Conservation (phyloP, 2,329 filamentous ascomycete genomes). For the Penicillium sp. region DNA sequence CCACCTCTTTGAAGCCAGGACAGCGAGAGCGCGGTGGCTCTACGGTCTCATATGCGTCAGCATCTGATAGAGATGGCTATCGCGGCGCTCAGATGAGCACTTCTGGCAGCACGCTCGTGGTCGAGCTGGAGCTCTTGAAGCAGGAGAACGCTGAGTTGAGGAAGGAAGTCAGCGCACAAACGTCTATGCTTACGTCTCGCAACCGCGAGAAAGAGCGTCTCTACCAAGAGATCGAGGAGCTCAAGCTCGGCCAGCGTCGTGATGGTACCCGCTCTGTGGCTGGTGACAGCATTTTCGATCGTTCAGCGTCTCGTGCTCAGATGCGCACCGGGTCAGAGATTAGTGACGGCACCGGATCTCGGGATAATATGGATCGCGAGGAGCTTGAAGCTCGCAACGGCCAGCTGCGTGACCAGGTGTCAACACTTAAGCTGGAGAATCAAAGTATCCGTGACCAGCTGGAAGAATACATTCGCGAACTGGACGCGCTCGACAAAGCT, state of each 20-base stretch:
- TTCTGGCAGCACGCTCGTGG: slow-evolving; percentile 69
- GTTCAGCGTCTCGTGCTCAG: slow-evolving; percentile 85
- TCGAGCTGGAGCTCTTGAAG: slow-evolving; percentile 81
- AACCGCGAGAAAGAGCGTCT: slow-evolving; percentile 93
- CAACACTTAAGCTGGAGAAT: slow-evolving; percentile 82
- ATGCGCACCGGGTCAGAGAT: slow-evolving; percentile 72
- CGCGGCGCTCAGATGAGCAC: slow-evolving; percentile 54
- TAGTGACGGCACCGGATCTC: slow-evolving; percentile 69
- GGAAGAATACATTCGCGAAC: slow-evolving; percentile 75
- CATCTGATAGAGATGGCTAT: slow-evolving; percentile 37
- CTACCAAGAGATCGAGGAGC: slow-evolving; percentile 95
- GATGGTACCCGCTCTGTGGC: slow-evolving; percentile 61
- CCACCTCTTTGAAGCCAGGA: slow-evolving; percentile 32
- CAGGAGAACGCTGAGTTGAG: slow-evolving; percentile 92
- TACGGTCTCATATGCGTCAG: slow-evolving; percentile 40
- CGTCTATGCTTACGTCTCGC: slow-evolving; percentile 93
- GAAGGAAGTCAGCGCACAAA: slow-evolving; percentile 91
- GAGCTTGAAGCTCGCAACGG: slow-evolving; percentile 83
- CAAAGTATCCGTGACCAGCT: slow-evolving; percentile 84
- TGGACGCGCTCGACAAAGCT: slow-evolving; percentile 70
- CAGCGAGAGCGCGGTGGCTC: slow-evolving; percentile 40
- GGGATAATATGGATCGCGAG: slow-evolving; percentile 77
- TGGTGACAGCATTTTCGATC: slow-evolving; percentile 87
- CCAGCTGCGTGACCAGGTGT: slow-evolving; percentile 81
- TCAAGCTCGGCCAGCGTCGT: slow-evolving; percentile 83